Base-by-base conservation (phyloP, 2,329 filamentous ascomycete species). In the Hawksworthiomyces lignivorus region DNA sequence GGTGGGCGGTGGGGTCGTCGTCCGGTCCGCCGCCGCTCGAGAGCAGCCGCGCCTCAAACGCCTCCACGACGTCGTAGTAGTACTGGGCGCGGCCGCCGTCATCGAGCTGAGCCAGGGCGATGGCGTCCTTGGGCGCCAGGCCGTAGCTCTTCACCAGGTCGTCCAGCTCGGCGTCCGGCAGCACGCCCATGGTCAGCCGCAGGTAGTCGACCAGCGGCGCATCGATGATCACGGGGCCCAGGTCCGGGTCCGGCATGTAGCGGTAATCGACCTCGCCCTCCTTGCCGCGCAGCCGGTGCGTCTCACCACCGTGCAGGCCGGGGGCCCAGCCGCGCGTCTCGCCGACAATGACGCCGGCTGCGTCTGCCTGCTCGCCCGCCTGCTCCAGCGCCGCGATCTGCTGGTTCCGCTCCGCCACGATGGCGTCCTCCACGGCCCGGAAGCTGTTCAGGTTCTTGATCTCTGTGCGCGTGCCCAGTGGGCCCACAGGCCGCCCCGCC, bases 371-470 rank as follows among this genome's bases (percentile, higher is more conserved):
- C 56, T 94, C 82, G 17, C 85, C 85, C 1, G 90, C 90, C 6
- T 70, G 68, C 56, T 92, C 82, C 0, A 97, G 68, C 3, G 94
- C 72, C 0, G 64, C 65, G 48, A 97, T 96, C 61, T 98, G 92
- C 1, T 92, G 77, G 56, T 94, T 82, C 26, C 89, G 77, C 63
- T 98, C 92, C 0, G 89, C 87, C 40, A 90, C 81, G 48, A 98
- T 88, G 30, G 92, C 90, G 53, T 96, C 89, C 60, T 97, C 89
- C 1, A 98, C 84, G 1, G 89, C 87, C 59, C 94, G 95, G 68
- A 96, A 88, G 41, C 87, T 94, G 60, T 85, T 90, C 51, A 98
- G 58, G 56, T 98, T 98, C 65, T 98, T 98, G 65, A 98, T 97
- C 63, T 98, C 92, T 0, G 89, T 96, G 41, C 90, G 75, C 51